phyloP scores from a whole-genome alignment of 352 stramenopile species.

The Vaucheria bursata region DNA sequence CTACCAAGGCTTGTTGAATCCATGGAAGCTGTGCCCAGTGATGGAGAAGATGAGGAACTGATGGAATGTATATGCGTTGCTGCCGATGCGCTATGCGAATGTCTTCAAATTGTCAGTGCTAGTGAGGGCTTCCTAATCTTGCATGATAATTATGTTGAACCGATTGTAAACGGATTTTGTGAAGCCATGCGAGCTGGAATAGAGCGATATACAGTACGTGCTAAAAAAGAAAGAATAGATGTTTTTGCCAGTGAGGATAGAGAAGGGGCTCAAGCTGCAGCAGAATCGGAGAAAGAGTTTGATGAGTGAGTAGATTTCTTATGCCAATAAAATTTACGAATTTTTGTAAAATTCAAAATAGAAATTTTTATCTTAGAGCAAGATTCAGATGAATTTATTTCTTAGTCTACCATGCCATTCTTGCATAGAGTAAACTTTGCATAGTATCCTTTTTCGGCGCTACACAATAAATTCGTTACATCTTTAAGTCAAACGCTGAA shows the following conservation, averaged over 20 bases:
- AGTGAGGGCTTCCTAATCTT: background rate
- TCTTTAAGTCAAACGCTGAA: no score
- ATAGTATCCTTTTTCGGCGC: no score
- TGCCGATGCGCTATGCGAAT: conserved; percentile 14
- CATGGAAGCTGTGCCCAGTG: background rate
- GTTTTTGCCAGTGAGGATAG: background rate
- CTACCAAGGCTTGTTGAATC: conserved; percentile 6
- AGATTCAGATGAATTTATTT: no score
- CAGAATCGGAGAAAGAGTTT: background rate
- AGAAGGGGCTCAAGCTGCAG: background rate
- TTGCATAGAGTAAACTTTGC: no score
- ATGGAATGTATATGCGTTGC: conserved; percentile 29
- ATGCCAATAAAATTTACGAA: no score
- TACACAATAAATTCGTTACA: no score
- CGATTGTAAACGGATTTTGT: conserved; percentile 1
- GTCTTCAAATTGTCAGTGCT: conserved; percentile 10
- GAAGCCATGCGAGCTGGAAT: conserved; percentile 3
- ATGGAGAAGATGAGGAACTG: background rate
- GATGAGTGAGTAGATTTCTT: background rate
- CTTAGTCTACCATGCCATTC: no score
- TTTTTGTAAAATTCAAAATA: no score
- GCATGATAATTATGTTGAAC: background rate
- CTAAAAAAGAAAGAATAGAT: background rate
- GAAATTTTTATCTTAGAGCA: no score
- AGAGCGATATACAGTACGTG: background rate